Percentiles rank a stretch among this genome's conserved stretches.
These are phyloP conservation scores for Pythium graminicola DNA, from an alignment of 352 stramenopile species.

Conservation along the genomic window DNA sequence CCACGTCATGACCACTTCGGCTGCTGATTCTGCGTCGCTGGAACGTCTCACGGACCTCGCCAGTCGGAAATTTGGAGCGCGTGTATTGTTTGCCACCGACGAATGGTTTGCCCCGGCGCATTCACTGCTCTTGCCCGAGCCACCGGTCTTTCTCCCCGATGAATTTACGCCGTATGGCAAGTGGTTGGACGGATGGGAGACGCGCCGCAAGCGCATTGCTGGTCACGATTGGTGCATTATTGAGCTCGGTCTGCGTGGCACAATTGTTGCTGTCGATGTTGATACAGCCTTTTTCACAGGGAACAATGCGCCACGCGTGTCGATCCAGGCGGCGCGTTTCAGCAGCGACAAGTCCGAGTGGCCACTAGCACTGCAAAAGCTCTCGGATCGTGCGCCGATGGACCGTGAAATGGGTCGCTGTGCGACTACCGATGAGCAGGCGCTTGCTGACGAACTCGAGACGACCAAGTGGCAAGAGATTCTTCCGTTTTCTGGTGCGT, in stretches of 20 bases:
- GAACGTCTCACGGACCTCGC: conserved; percentile 59
- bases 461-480: conserved; percentile 62
- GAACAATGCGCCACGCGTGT: conserved; percentile 86
- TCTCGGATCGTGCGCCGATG: conserved; percentile 33
- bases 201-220: conserved; percentile 78
- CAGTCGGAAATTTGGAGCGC: conserved; percentile 42
- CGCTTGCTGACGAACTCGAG: conserved; percentile 39
- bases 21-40: conserved; percentile 9
- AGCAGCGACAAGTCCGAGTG: conserved; percentile 27
- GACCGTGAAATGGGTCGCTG: conserved; percentile 50
- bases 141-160: conserved; percentile 86
- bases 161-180: conserved; percentile 91
- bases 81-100: conserved; percentile 89
- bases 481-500: conserved; percentile 34
- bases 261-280: conserved; percentile 62
- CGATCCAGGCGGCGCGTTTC: conserved; percentile 75
- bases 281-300: conserved; percentile 95
- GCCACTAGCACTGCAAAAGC: conserved; percentile 32
- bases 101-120: conserved; percentile 90
- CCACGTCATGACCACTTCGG: not conserved
- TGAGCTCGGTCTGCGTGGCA: conserved; percentile 71
- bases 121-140: conserved; percentile 63
- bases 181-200: conserved; percentile 96
- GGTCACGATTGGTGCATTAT: conserved; percentile 92
- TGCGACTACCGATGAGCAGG: conserved; percentile 34